Evolutionary conservation across 2,329 filamentous ascomycete species (phyloP).

Genomic region (Didymella exigua): DNA sequence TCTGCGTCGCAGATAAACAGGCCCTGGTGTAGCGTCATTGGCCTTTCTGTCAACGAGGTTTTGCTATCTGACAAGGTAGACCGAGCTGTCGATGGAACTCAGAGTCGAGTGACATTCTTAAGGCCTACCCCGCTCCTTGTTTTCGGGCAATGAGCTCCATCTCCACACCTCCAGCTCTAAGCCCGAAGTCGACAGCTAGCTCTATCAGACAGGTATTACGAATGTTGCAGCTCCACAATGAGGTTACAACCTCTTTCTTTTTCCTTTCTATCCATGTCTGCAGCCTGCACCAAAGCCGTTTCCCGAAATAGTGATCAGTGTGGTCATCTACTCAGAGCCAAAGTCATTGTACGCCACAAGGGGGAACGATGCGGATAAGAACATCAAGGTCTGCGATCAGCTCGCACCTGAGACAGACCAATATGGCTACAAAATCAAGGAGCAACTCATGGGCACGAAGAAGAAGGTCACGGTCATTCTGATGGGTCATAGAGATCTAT

Average conservation of each 20-base stretch:
- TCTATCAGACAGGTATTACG: neutral
- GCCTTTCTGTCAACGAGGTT: neutral
- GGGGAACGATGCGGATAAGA: conserved; percentile 33
- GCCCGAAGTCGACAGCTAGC: conserved; percentile 14
- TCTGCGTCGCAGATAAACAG: neutral
- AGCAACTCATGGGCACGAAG: conserved; percentile 53
- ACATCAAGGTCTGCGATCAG: conserved; percentile 34
- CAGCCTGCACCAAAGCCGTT: neutral
- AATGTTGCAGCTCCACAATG: neutral
- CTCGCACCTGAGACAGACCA: conserved; percentile 47
- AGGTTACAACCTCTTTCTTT: neutral
- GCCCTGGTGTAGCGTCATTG: neutral
- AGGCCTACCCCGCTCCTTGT: conserved; percentile 11
- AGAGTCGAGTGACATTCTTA: neutral
- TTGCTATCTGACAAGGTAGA: neutral
- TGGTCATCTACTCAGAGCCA: conserved; percentile 30
- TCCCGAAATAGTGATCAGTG: neutral
- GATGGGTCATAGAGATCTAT: no score
- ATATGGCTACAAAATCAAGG: conserved; percentile 51
- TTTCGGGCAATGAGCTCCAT: neutral
- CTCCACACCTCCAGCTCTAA: conserved; percentile 10
- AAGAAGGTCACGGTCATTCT: conserved; percentile 49
- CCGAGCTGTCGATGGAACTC: neutral
- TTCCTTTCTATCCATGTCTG: neutral
- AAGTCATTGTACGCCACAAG: conserved; percentile 23